Evolutionary conservation across 2,329 filamentous ascomycete species (phyloP), one percentile per base, ranked within the genome.

Genomic region (Neofusicoccum sp.): DNA sequence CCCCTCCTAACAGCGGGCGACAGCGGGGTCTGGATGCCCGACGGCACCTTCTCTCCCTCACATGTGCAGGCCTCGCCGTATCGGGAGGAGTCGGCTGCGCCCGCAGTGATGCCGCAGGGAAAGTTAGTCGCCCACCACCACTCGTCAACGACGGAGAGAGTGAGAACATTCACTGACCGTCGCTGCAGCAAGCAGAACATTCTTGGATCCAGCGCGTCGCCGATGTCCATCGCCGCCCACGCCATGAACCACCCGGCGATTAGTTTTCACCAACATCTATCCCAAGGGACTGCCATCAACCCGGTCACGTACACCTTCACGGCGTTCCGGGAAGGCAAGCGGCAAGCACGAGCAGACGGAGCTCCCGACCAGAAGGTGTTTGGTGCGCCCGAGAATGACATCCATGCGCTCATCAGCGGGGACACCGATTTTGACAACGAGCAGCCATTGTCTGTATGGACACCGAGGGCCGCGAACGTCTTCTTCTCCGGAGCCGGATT

Each of bases 1-100:
- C 40, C 58, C 20, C 47, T 60, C 47, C n/a, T 60, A 6, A 34
- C 47, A 11, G 54, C 58, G 6, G 48, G 58, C 24, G 58, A 60
- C 31, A 60, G 58, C 6, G 58, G 58, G 16, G 58, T 60, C 40
- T 60, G 58, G 58, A 54, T 60, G 38, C 47, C 47, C 14, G 58
- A 60, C 24, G 40, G 48, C 6, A 38, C 58, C 6, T 60, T 60
- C n/a, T 60, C 58, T 54, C 58, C 56, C 6, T 33, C 58, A 14
- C 47, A 60, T 36, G 47, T 41, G 24, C 36, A 60, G 30, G 31
- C 48, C 2, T 53, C 58, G 11, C 47, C 58, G 5, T 60, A 53
- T 31, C 36, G 58, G 33, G 58, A 60, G 24, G 58, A 38, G 11
- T 60, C 58, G 30, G 41, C 31, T 45, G 48, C 47, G 20, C 58